These are phyloP conservation scores for Baorangia bicolor DNA, from an alignment of 768 basidiomycete genomes.

Conservation along the genomic window DNA sequence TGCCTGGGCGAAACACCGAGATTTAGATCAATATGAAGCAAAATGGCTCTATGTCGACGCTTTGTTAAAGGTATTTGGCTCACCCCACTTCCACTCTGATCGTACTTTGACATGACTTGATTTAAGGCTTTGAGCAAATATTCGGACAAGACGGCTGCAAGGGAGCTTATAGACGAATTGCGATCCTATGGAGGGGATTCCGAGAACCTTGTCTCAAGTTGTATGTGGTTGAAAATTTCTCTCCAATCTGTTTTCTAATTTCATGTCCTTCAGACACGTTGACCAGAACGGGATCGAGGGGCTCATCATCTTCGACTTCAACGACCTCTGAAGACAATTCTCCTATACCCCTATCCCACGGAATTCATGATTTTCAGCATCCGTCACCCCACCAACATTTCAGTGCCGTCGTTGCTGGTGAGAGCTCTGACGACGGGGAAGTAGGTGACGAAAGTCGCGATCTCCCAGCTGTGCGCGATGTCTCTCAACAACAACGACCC, in stretches of 20 bases:
- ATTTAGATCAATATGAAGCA: conserved; percentile 73
- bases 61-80: conserved; percentile 63
- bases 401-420: conserved; percentile 31
- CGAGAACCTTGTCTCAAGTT: conserved; percentile 60
- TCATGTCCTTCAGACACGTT: conserved; percentile 32
- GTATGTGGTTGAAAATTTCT: conserved; percentile 38
- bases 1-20: conserved; percentile 93
- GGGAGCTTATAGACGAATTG: conserved; percentile 72
- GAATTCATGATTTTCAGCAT: conserved; percentile 12
- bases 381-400: conserved; percentile 11
- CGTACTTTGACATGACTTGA: background rate
- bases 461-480: conserved; percentile 40
- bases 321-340: conserved; percentile 46
- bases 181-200: conserved; percentile 74
- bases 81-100: background rate
- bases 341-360: conserved; percentile 20
- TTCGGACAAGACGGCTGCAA: conserved; percentile 78
- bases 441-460: conserved; percentile 49
- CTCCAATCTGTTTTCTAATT: background rate
- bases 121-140: conserved; percentile 74
- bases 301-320: conserved; percentile 67
- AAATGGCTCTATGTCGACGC: conserved; percentile 90
- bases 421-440: conserved; percentile 46
- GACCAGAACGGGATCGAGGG: conserved; percentile 43
- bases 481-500: conserved; percentile 49